Percentiles rank a stretch among this genome's conserved stretches.
phyloP scores from a whole-genome alignment of 2,329 filamentous ascomycete species.

The Cordyceps javanica region DNA sequence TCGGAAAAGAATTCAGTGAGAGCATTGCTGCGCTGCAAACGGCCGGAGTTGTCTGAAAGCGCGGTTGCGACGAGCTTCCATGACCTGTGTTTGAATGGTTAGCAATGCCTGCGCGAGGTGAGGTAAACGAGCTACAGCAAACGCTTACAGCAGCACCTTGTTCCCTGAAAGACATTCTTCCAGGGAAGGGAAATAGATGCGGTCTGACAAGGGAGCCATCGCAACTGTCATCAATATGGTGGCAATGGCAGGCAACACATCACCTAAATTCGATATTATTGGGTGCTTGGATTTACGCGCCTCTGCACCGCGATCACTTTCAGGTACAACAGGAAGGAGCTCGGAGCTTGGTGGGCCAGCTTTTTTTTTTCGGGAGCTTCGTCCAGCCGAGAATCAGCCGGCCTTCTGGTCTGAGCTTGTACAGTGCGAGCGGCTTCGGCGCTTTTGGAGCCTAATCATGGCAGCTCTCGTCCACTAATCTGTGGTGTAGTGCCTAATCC shows the following conservation, averaged over 20 bases:
- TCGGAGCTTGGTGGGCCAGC: slow-evolving; percentile 7
- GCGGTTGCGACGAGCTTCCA: slow-evolving; percentile 56
- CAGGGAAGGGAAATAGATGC: slow-evolving; percentile 75
- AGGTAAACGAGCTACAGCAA: slow-evolving; percentile 1
- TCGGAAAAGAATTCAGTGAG: slow-evolving; percentile 67
- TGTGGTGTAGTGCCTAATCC: not conserved
- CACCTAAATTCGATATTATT: slow-evolving; percentile 22
- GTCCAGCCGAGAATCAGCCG: slow-evolving; percentile 12
- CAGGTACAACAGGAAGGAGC: slow-evolving; percentile 5
- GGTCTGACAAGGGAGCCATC: slow-evolving; percentile 67
- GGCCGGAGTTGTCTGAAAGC: slow-evolving; percentile 49
- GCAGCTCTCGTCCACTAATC: not conserved
- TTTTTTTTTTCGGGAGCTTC: slow-evolving; percentile 11
- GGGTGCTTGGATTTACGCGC: slow-evolving; percentile 28
- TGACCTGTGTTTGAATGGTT: slow-evolving; percentile 38
- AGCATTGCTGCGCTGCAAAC: slow-evolving; percentile 45
- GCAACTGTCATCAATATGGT: slow-evolving; percentile 45
- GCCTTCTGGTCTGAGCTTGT: not conserved
- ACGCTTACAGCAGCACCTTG: slow-evolving; percentile 68
- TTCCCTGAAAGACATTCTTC: slow-evolving; percentile 80
- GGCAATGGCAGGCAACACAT: slow-evolving; percentile 34
- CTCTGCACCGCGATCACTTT: slow-evolving; percentile 7
- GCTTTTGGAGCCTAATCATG: not conserved
- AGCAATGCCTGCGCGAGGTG: slow-evolving; percentile 4
- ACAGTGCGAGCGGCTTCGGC: slow-evolving; percentile 8